A percentile compares a stretch with the other conserved stretches of the same genome.
Evolutionary conservation across 129 eudicot species (phyloP).

Genomic region (Artemisia annua): DNA sequence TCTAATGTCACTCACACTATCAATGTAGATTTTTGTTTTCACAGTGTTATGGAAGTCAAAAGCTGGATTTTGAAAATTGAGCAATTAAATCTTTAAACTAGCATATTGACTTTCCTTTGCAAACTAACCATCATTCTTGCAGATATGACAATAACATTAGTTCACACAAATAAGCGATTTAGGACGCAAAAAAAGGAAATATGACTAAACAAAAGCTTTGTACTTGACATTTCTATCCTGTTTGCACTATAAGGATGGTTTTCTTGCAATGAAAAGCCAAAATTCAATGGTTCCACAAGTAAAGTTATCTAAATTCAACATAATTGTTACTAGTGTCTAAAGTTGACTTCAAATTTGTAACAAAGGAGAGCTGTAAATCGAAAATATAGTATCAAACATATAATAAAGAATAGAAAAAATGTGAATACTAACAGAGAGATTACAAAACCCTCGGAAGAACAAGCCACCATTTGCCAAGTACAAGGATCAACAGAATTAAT

Average conservation of each 20-base stretch:
- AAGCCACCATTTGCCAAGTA: constrained; percentile 97
- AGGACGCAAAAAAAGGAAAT: too few relatives aligned
- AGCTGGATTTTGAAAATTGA: background rate
- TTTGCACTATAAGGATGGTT: too few relatives aligned
- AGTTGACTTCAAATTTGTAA: background rate
- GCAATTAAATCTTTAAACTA: constrained; percentile 9
- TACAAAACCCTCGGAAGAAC: constrained; percentile 87
- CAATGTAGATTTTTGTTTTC: background rate
- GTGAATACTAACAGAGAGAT: constrained; percentile 93
- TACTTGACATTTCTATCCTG: too few relatives aligned
- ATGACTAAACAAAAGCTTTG: too few relatives aligned
- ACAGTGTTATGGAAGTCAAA: background rate
- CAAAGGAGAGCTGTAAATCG: background rate
- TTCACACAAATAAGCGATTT: background rate
- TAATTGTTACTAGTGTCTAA: background rate
- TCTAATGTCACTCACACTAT: background rate
- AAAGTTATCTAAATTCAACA: too few relatives aligned
- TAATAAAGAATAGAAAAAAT: too few relatives aligned
- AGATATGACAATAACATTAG: background rate
- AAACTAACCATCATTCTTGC: constrained; percentile 5
- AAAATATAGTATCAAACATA: background rate
- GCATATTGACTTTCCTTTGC: too few relatives aligned
- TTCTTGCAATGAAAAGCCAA: too few relatives aligned
- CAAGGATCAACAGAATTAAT: constrained; percentile 99
- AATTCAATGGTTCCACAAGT: too few relatives aligned